Base-by-base conservation (phyloP, 225 moss, liverwort and hornwort genomes). In the Straminergon stramineum region DNA sequence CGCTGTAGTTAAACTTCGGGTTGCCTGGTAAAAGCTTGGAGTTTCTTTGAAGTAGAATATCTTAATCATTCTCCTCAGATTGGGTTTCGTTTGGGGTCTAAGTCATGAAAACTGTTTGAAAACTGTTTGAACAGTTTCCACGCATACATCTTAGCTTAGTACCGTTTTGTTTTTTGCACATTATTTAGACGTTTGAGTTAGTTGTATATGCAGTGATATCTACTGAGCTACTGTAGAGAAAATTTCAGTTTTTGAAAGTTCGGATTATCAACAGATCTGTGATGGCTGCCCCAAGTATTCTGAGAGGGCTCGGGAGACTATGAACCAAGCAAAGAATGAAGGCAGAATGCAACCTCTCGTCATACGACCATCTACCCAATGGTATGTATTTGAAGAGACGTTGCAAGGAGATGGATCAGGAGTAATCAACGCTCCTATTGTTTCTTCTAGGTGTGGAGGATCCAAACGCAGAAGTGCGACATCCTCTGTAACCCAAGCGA, bases 361-460 rank as follows among this genome's bases (percentile, higher is more conserved):
- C 84, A 95, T 98, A 85, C 95, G 96, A 65, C 98, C 97, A 53
- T 98, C 98, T 83, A 93, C 98, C 39, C 97, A 97, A 87, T 98
- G 95, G 93, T 97, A 98, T 89, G 95, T 94, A 13, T 98, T 85
- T 82, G 93, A 90, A 81, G 96, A 95, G 87, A 93, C 94, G 82
- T 83, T 96, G 71, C 83, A 95, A 89, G 96, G 95, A 73, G 92
- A 91, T 58, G 95, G 92, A 62, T 96, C 92, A 85, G 97, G 96
- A 73, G 89, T 96, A 83, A 60, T 92, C 45, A 62, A 79, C 43
- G 48, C 71, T 83, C 75, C 81, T 90, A 13, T 79, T 70, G 35
- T 71, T 70, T 63, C 81, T 70, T 94, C 85, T 78, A 91, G 81
- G 82, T 84, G 18, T 86, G 89, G 84, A 87, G 66, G 60, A 91